A percentile compares a stretch with the other conserved stretches of the same genome.
These are phyloP conservation scores for Gypsophila paniculata DNA, from an alignment of 179 eudicot genomes.

Conservation along the genomic window DNA sequence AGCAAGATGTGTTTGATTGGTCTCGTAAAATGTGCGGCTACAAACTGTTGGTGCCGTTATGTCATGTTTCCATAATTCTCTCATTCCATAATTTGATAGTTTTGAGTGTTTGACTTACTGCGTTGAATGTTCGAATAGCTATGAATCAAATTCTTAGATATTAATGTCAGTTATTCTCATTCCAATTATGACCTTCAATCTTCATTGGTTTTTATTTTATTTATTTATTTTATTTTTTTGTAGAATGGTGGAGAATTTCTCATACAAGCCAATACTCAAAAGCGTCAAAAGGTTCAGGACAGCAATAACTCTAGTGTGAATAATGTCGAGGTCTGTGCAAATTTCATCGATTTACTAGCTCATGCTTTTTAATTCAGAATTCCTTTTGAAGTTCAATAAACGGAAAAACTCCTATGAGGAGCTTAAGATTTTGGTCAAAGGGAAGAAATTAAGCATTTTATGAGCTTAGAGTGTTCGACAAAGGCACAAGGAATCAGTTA, in stretches of 20 bases:
- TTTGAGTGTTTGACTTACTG: neutral
- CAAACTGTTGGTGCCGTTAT: neutral
- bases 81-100: neutral
- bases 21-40: neutral
- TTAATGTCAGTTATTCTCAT: neutral
- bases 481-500: no score
- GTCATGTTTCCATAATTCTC: neutral
- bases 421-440: no score
- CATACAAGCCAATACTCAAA: slow-evolving; percentile 84
- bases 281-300: slow-evolving; percentile 69
- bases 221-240: neutral
- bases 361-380: neutral
- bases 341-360: neutral
- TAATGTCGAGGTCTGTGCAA: slow-evolving; percentile 52
- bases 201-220: neutral
- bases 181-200: neutral
- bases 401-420: no score
- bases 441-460: no score
- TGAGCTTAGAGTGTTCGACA: no score
- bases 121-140: neutral
- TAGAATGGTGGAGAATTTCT: slow-evolving; percentile 89
- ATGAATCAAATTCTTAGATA: neutral
- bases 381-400: no score
- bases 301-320: slow-evolving; percentile 40
- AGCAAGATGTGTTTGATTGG: neutral